phyloP scores from a whole-genome alignment of 108 stramenopile species.

The Nitzschia putrida region DNA sequence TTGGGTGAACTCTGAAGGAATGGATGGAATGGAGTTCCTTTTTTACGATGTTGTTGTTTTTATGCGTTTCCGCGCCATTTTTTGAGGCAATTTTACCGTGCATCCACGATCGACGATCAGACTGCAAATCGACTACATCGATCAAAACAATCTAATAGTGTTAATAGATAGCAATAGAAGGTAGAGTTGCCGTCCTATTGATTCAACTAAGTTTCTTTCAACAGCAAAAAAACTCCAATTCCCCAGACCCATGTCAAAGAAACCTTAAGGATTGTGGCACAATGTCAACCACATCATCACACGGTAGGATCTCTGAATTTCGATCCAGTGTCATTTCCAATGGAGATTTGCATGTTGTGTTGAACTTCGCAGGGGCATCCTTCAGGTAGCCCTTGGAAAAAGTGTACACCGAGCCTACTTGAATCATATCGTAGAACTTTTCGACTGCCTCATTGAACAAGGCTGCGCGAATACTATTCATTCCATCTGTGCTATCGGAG shows the following conservation, averaged over 20 bases:
- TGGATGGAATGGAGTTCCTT: no score
- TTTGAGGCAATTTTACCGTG: no score
- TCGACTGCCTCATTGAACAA: constrained; percentile 97
- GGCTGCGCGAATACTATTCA: constrained; percentile 91
- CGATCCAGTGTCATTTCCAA: constrained; percentile 95
- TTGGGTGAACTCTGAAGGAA: no score
- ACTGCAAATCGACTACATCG: no score
- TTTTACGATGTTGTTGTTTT: no score
- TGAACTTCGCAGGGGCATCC: constrained; percentile 92
- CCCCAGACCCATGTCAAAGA: constrained; percentile 70
- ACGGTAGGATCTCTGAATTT: constrained; percentile 79
- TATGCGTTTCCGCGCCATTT: no score
- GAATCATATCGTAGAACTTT: constrained; percentile 80
- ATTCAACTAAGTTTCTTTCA: no score
- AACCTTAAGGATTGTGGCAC: constrained; percentile 64
- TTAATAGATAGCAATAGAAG: no score
- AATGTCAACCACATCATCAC: constrained; percentile 74
- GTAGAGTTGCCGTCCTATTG: no score
- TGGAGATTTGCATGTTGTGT: constrained; percentile 82
- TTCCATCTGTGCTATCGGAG: constrained; percentile 79
- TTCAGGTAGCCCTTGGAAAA: constrained; percentile 90
- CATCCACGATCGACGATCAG: no score
- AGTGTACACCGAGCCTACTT: constrained; percentile 87
- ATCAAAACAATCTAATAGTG: no score
- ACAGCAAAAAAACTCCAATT: constrained; percentile 39